These are phyloP conservation scores for Miamiensis avidus DNA, from an alignment of 169 alveolate species.

Conservation along the genomic window DNA sequence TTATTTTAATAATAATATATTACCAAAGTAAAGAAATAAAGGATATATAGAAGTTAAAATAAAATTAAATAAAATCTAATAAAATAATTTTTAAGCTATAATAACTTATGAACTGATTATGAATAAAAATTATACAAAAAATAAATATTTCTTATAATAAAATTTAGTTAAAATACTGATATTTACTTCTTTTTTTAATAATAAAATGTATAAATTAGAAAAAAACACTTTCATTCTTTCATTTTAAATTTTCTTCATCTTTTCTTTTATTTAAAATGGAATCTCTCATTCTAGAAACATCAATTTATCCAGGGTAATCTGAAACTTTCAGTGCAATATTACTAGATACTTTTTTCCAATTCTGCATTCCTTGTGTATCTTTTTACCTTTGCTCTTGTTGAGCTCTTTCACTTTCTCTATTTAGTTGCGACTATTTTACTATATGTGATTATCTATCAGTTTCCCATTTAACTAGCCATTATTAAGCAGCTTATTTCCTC, in stretches of 20 bases:
- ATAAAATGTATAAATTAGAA: too few species aligned
- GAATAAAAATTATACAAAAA: too few species aligned
- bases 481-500: slow-evolving; percentile 23
- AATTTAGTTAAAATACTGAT: too few species aligned
- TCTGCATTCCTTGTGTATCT: slow-evolving; percentile 9
- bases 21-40: too few species aligned
- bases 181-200: too few species aligned
- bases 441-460: slow-evolving; percentile 10
- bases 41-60: too few species aligned
- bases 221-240: too few species aligned
- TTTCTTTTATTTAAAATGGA: slow-evolving; percentile 42
- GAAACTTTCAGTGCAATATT: slow-evolving; percentile 38
- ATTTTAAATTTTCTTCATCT: slow-evolving; percentile 1
- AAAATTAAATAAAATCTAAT: too few species aligned
- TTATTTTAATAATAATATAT: too few species aligned
- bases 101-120: too few species aligned
- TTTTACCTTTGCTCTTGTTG: slow-evolving; percentile 3
- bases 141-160: too few species aligned
- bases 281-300: slow-evolving; percentile 35
- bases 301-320: slow-evolving; percentile 37
- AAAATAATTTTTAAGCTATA: too few species aligned
- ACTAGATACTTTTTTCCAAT: slow-evolving; percentile 40
- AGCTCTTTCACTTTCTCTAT: slow-evolving; percentile 1
- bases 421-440: neutral
- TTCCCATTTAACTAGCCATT: slow-evolving; percentile 16